phyloP scores from a whole-genome alignment of 1,284 basidiomycete genomes.

The Anthracocystis panici-leucophaei region DNA sequence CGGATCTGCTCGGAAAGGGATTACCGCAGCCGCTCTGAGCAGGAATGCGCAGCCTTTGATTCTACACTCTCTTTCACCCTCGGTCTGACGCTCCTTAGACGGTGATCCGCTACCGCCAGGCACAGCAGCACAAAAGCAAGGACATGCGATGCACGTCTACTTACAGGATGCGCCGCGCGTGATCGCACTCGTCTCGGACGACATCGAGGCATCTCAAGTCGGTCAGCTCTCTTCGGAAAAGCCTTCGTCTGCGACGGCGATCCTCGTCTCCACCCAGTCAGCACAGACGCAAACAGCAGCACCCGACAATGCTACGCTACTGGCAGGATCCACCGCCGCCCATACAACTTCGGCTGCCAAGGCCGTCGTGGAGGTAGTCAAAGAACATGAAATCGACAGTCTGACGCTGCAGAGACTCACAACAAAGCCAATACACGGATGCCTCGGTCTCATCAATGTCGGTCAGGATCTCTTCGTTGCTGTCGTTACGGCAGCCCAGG shows the following conservation, averaged over 20 bases:
- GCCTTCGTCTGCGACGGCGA: conserved; percentile 24
- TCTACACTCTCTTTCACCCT: too few relatives aligned
- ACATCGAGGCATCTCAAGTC: conserved; percentile 8
- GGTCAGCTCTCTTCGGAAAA: conserved; percentile 7
- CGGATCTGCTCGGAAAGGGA: neutral
- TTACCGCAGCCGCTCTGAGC: neutral
- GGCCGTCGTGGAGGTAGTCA: conserved; percentile 56
- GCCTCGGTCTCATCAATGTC: conserved; percentile 64
- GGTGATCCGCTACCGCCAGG: neutral
- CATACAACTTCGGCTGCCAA: conserved; percentile 23
- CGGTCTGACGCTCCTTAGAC: neutral
- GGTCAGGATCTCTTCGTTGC: conserved; percentile 63
- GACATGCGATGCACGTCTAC: conserved; percentile 62
- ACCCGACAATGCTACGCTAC: conserved; percentile 17
- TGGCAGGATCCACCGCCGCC: conserved; percentile 25
- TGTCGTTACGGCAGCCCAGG: conserved; percentile 50
- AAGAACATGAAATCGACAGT: conserved; percentile 29
- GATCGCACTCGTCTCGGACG: conserved; percentile 45
- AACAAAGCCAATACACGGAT: conserved; percentile 46
- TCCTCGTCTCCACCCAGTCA: conserved; percentile 42
- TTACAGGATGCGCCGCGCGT: conserved; percentile 56
- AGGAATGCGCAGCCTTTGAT: conserved; percentile 2
- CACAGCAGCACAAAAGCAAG: conserved; percentile 4
- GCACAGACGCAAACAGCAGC: conserved; percentile 6
- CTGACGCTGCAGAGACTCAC: conserved; percentile 39